These are phyloP conservation scores for Fagopyrum tataricum DNA, from an alignment of 148 eudicot genomes.

Conservation along the genomic window DNA sequence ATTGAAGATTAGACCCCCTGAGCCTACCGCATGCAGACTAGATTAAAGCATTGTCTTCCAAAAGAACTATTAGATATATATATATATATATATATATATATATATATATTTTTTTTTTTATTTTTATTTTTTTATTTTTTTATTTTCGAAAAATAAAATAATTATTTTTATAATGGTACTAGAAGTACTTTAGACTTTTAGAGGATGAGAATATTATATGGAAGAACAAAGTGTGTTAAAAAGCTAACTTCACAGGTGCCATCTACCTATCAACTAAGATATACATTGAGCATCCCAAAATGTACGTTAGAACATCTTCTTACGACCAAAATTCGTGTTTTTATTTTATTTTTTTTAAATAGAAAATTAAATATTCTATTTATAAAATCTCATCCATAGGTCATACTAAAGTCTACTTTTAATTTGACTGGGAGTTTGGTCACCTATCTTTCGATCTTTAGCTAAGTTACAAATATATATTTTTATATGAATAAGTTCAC, in stretches of 20 bases:
- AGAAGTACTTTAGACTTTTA: no score
- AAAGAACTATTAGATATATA: no score
- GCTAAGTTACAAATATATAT: neutral
- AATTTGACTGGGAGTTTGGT: neutral
- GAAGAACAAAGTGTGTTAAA: neutral
- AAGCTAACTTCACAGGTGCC: neutral
- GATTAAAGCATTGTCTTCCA: no score
- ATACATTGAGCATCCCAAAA: neutral
- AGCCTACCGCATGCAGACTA: no score
- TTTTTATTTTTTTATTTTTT: no score
- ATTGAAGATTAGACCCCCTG: no score
- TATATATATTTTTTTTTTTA: no score
- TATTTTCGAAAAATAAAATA: neutral
- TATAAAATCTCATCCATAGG: neutral
- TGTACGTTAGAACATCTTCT: neutral
- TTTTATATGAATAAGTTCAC: neutral
- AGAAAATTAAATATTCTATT: no score
- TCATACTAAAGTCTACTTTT: neutral
- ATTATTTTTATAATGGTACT: neutral
- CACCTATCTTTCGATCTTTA: neutral
- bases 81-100: no score
- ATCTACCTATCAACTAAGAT: conserved; percentile 1
- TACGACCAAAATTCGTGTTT: neutral
- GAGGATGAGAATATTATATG: neutral
- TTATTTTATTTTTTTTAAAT: neutral